Evolutionary conservation across 2,329 filamentous ascomycete genomes (phyloP), one percentile per base, ranked within the genome.

Genomic region (Arthrinium phaeospermum): DNA sequence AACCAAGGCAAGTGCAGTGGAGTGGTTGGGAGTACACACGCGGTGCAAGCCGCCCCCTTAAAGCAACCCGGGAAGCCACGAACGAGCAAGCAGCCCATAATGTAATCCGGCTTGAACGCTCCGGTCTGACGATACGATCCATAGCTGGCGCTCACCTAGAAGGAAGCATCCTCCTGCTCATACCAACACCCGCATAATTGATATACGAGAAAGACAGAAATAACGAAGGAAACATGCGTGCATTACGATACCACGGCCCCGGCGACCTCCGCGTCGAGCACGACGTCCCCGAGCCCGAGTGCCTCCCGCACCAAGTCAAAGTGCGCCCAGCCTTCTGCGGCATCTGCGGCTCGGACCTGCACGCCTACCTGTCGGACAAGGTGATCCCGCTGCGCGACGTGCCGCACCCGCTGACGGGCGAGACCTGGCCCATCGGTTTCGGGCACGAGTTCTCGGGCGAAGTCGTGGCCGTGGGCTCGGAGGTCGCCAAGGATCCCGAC

Each of bases 381-480:
- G 75, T 80, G 47, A 77, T 80, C 68, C 80, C 79, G 37, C 72
- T 72, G 24, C 68, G 69, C 16, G 75, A 75, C 37, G 74, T 73
- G 34, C 88, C 90, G 0, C 91, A 92, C 76, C 86, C 86, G 1
- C 79, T 92, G 30, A 92, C 90, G 0, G 82, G 85, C 45, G 88
- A 89, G 72, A 83, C 82, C 0, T 84, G 89, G 47, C 91, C 90
- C 4, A 84, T 92, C 13, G 90, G 86, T 0, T 82, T 92, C 13
- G 91, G 91, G 37, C 91, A 93, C 77, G 91, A 93, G 77, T 91
- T 92, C 79, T 88, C 86, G 4, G 91, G 91, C 14, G 85, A 86
- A 1, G 83, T 93, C 45, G 83, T 86, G 14, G 88, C 91, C 75
- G 81, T 92, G n/a, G 90, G 90, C 0, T 76, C 82, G 0, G 84